Evolutionary conservation across 169 alveolate species (phyloP), one percentile per base, ranked within the genome.

Genomic region (Neospora caninum): DNA sequence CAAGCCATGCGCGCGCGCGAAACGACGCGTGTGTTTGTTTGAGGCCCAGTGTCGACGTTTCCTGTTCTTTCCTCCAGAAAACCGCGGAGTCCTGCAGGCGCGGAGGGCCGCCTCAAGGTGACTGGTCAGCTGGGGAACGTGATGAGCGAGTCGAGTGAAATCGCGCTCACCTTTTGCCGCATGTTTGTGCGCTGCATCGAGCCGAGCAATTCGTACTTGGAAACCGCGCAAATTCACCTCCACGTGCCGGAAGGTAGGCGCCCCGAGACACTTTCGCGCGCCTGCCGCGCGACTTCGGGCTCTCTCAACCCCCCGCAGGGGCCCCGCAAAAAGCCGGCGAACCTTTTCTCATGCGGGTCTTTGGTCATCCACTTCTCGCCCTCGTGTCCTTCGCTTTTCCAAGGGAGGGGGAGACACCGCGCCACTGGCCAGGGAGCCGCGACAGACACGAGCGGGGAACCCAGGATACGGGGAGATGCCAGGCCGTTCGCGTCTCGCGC

Each of bases 81-180:
- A 25, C 64, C 86, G 45, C 94, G 91, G 73, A 39, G 67, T 36
- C 18, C 89, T 7, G 89, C 42, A 82, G 89, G 89, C 36, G 89
- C 34, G 13, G 89, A 22, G 38, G 89, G 97, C 70, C 73, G 94
- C 42, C 42, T 98, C 39, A 97, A 96, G 93, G 98, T 98, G 22
- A 98, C 99, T 0, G 99, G 99, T 22, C 97, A 97, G 91, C 96
- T 98, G 64, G 99, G 99, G 4, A 96, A 96, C 89, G 99, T 98
- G 64, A 98, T 98, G 99, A 97, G 97, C 54, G 99, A 98, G 94
- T 97, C 99, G 83, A 91, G 98, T 69, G 96, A 97, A 78, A 98
- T 98, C 53, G 99, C 99, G 25, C 96, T 98, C 91, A 98, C 99
- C 22, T 98, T 96, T 88, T 96, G 99, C 36, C 97, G 96, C 87